phyloP scores from a whole-genome alignment of 164 flowering plant species.

The Saururus chinensis region DNA sequence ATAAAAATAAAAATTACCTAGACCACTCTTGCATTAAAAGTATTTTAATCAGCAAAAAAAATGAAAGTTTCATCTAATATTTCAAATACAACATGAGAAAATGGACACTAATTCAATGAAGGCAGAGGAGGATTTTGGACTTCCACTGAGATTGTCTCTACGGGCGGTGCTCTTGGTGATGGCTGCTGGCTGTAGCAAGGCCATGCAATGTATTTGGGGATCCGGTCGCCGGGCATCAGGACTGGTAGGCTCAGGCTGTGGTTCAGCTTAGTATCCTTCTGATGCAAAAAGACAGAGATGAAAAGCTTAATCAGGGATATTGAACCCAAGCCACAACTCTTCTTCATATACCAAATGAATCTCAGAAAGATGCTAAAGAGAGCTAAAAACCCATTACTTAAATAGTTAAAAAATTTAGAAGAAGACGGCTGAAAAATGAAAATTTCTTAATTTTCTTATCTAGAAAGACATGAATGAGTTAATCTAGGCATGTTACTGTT shows the following conservation, averaged over 20 bases:
- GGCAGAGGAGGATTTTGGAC: slow-evolving; percentile 2
- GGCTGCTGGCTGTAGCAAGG: slow-evolving; percentile 75
- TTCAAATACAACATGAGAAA: not conserved
- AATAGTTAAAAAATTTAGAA: too few relatives aligned
- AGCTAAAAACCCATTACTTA: too few relatives aligned
- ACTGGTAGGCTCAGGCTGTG: slow-evolving; percentile 50
- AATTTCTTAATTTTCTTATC: not conserved
- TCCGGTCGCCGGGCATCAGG: slow-evolving; percentile 71
- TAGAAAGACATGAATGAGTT: not conserved
- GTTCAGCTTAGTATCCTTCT: slow-evolving; percentile 26
- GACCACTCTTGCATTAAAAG: not conserved
- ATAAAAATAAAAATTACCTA: too few relatives aligned
- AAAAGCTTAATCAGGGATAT: not conserved
- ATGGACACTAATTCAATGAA: not conserved
- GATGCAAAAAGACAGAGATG: not conserved
- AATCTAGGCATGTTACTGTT: too few relatives aligned
- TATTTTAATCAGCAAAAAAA: not conserved
- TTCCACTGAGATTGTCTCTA: slow-evolving; percentile 1
- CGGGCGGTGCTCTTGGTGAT: slow-evolving; percentile 8
- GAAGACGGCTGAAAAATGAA: not conserved
- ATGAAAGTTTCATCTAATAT: not conserved
- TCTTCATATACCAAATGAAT: not conserved
- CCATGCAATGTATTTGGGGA: slow-evolving; percentile 71
- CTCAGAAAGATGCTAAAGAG: not conserved
- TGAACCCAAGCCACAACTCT: too few relatives aligned